Evolutionary conservation across 305 asterid species (phyloP).

Genomic region (Solanum hybrid): DNA sequence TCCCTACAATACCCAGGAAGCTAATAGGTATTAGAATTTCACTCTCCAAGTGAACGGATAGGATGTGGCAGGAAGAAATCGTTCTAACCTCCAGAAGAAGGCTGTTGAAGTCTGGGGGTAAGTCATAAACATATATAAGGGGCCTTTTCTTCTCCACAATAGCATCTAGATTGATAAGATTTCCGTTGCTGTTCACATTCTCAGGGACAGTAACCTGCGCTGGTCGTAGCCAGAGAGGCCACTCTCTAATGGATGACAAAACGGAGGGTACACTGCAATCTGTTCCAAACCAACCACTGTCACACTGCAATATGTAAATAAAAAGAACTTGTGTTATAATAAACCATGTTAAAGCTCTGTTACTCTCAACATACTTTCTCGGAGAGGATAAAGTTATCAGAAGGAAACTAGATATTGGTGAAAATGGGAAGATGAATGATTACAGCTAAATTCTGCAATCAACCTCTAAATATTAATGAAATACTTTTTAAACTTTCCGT

Average conservation of each 20-base stretch:
- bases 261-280: constrained; percentile 92
- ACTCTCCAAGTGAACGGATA: not conserved
- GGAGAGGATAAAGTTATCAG: not conserved
- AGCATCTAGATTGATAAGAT: constrained; percentile 39
- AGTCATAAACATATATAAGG: constrained; percentile 80
- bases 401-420: not conserved
- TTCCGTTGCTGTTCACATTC: constrained; percentile 23
- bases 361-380: not conserved
- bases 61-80: not conserved
- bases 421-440: not conserved
- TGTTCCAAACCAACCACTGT: constrained; percentile 80
- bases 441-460: not conserved
- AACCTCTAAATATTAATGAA: not conserved
- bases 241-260: constrained; percentile 52
- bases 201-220: constrained; percentile 52
- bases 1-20: constrained; percentile 43
- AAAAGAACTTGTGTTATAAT: not conserved
- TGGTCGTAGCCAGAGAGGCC: constrained; percentile 93
- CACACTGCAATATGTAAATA: constrained; percentile 48
- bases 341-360: not conserved
- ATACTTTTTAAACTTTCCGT: not conserved
- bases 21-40: not conserved
- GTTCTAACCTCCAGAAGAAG: constrained; percentile 74
- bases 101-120: constrained; percentile 81
- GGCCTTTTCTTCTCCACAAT: constrained; percentile 73